Conservation (phyloP, 805 yeast genomes). For the Saccharomycopsis fodiens region DNA sequence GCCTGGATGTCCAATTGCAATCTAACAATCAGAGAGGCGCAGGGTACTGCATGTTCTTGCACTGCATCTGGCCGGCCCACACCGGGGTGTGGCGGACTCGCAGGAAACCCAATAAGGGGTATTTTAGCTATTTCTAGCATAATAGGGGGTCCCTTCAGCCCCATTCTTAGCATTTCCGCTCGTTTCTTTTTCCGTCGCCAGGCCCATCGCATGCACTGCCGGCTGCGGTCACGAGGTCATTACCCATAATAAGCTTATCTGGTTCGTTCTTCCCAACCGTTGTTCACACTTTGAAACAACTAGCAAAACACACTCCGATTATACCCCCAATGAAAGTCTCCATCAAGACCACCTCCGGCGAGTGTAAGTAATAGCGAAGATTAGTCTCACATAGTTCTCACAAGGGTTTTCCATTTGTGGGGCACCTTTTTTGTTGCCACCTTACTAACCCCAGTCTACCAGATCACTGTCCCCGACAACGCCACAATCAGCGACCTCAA, state of each 20-base stretch:
- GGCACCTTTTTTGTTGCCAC: constrained; percentile 8
- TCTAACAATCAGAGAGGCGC: too few relatives aligned
- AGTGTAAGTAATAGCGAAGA: constrained; percentile 20
- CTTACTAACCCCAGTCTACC: constrained; percentile 25
- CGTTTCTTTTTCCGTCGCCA: constrained; percentile 4
- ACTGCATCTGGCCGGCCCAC: too few relatives aligned
- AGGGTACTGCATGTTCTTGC: too few relatives aligned
- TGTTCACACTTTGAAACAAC: too few relatives aligned
- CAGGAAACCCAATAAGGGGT: too few relatives aligned
- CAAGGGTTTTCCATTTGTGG: not conserved
- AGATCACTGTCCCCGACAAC: constrained; percentile 43
- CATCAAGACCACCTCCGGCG: constrained; percentile 39
- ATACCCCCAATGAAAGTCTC: constrained; percentile 37
- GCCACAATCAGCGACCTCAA: constrained; percentile 46
- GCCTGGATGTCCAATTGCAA: too few relatives aligned
- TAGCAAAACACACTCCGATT: not conserved
- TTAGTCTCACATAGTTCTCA: too few relatives aligned
- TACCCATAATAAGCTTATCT: not conserved
- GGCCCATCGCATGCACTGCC: constrained; percentile 1
- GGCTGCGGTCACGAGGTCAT: not conserved
- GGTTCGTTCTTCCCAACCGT: not conserved
- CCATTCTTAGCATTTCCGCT: not conserved
- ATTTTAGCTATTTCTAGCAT: too few relatives aligned
- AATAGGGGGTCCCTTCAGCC: not conserved
- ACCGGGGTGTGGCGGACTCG: too few relatives aligned